Conservation (phyloP, 306 rosid genomes). For the Trifolium repens region DNA sequence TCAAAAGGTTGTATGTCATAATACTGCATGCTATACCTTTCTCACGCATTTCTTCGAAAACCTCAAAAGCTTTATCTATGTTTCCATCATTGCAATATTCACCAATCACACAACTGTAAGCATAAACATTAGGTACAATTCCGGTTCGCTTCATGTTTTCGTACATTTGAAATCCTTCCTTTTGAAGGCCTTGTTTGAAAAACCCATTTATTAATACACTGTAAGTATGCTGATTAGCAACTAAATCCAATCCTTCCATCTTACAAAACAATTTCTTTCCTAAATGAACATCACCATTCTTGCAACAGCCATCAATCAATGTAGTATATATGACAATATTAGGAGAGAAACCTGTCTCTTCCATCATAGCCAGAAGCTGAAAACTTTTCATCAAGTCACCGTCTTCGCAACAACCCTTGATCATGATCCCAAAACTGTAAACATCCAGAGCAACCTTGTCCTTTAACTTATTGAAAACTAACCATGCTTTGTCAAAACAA, state of each 20-base stretch:
- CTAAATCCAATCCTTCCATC: constrained; percentile 63
- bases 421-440: constrained; percentile 77
- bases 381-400: constrained; percentile 66
- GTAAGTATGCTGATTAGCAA: constrained; percentile 68
- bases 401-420: constrained; percentile 68
- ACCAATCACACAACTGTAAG: constrained; percentile 61
- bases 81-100: constrained; percentile 59
- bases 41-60: constrained; percentile 73
- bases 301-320: constrained; percentile 80
- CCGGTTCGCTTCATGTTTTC: constrained; percentile 65
- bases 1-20: constrained; percentile 62
- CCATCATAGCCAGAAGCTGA: constrained; percentile 59
- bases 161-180: constrained; percentile 72
- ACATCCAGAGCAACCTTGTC: constrained; percentile 51
- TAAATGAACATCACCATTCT: constrained; percentile 61
- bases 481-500: constrained; percentile 57
- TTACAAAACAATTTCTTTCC: constrained; percentile 67
- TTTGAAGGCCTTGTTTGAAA: constrained; percentile 69
- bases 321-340: constrained; percentile 73
- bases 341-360: constrained; percentile 53
- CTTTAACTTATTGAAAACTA: constrained; percentile 54
- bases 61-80: constrained; percentile 51
- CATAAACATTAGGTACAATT: constrained; percentile 54
- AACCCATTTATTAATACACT: constrained; percentile 70
- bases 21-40: constrained; percentile 61